A percentile compares a stretch with the other conserved stretches of the same genome.
phyloP scores from a whole-genome alignment of 805 yeast species.

The Komagataella mondaviorum region DNA sequence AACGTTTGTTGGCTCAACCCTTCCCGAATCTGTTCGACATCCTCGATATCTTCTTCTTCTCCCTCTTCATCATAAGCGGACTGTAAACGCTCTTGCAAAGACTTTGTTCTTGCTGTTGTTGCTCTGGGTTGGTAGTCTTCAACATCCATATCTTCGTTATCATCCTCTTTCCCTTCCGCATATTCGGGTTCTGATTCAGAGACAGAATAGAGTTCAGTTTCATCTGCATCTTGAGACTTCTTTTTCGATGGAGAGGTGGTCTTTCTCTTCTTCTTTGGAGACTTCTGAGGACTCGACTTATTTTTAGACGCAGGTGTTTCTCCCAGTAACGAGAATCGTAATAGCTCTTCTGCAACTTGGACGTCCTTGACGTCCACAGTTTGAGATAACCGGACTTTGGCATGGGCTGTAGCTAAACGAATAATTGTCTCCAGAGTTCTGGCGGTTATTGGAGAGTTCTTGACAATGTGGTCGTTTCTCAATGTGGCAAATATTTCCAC shows the following conservation, averaged over 20 bases:
- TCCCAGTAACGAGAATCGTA: conserved; percentile 77
- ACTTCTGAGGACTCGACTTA: conserved; percentile 14
- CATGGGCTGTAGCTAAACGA: conserved; percentile 93
- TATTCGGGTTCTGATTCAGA: conserved; percentile 3
- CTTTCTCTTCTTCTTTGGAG: conserved; percentile 17
- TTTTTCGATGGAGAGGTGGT: conserved; percentile 6
- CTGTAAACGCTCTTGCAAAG: neutral
- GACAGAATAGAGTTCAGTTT: neutral
- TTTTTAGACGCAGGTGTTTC: conserved; percentile 31
- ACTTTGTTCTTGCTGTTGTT: neutral
- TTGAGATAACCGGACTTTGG: conserved; percentile 80
- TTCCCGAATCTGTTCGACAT: conserved; percentile 4
- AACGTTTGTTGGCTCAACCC: conserved; percentile 1
- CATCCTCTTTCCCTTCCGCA: conserved; percentile 12
- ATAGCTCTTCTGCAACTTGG: conserved; percentile 67
- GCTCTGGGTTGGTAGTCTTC: conserved; percentile 2
- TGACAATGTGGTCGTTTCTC: conserved; percentile 57
- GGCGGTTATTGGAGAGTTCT: conserved; percentile 94
- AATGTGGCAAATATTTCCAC: conserved; percentile 69
- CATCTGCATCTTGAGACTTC: neutral
- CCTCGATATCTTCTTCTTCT: conserved; percentile 11
- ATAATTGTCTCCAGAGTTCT: conserved; percentile 93
- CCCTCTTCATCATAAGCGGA: conserved; percentile 2
- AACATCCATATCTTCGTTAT: conserved; percentile 10
- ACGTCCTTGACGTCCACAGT: conserved; percentile 71